phyloP scores from a whole-genome alignment of 441 rosid genomes.

The Cnidoscolus chayamansa region DNA sequence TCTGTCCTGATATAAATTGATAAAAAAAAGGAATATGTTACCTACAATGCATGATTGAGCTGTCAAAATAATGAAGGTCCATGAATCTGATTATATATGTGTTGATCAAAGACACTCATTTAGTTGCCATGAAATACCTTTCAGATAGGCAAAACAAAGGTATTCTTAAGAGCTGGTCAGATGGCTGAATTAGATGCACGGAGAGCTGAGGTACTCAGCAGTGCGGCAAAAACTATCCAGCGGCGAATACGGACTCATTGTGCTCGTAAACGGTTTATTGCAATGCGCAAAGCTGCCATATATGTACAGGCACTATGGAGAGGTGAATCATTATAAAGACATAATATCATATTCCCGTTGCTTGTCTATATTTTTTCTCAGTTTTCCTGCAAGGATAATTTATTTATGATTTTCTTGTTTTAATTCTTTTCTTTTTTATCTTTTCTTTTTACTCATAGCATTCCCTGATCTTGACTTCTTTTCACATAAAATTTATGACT shows the following conservation, averaged over 20 bases:
- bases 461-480: conserved; percentile 6
- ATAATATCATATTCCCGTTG: background rate
- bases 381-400: background rate
- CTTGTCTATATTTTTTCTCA: background rate
- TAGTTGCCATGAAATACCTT: conserved; percentile 32
- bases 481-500: conserved; percentile 13
- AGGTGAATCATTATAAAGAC: conserved; percentile 43
- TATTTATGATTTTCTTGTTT: background rate
- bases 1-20: conserved; percentile 7
- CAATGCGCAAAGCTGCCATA: conserved; percentile 60
- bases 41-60: conserved; percentile 1
- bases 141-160: conserved; percentile 95
- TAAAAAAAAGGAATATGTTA: background rate
- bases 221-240: conserved; percentile 91
- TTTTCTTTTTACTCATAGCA: background rate
- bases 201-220: conserved; percentile 76
- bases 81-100: background rate
- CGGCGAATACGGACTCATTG: conserved; percentile 66
- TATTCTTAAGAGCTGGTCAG: conserved; percentile 96
- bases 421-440: background rate
- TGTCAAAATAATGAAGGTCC: background rate
- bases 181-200: conserved; percentile 97
- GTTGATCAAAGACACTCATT: conserved; percentile 17
- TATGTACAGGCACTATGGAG: conserved; percentile 71
- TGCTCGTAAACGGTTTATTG: conserved; percentile 68